These are phyloP conservation scores for Phytopythium oedochilum DNA, from an alignment of 352 stramenopile genomes.

Conservation along the genomic window DNA sequence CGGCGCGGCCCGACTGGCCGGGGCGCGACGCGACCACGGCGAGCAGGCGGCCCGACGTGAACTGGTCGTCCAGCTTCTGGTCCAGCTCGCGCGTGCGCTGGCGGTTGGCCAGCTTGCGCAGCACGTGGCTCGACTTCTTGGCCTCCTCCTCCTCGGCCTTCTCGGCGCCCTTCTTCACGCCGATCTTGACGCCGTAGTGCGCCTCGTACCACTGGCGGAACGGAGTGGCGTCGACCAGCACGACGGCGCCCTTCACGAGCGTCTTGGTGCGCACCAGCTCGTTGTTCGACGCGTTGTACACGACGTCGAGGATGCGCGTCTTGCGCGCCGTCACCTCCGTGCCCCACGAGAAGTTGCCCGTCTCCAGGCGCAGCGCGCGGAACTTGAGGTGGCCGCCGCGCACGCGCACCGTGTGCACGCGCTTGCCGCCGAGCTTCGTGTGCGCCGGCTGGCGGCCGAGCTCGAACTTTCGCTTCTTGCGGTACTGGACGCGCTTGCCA, in stretches of 20 bases:
- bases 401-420: conserved; percentile 94
- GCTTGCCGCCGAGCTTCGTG: conserved; percentile 98
- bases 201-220: conserved; percentile 99
- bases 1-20: conserved; percentile 96
- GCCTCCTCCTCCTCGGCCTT: conserved; percentile 77
- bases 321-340: conserved; percentile 97
- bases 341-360: conserved; percentile 99
- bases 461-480: conserved; percentile 99
- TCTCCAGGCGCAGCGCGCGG: conserved; percentile 97
- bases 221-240: conserved; percentile 97
- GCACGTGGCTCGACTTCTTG: conserved; percentile 93
- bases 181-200: conserved; percentile 96
- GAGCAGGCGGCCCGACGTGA: conserved; percentile 94
- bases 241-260: conserved; percentile 98
- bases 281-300: conserved; percentile 99
- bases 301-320: conserved; percentile 99
- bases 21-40: conserved; percentile 97
- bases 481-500: conserved; percentile 96
- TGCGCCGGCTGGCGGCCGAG: conserved; percentile 96
- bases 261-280: conserved; percentile 99
- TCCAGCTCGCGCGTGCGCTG: conserved; percentile 93
- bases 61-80: conserved; percentile 95
- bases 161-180: conserved; percentile 83
- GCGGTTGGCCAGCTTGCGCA: conserved; percentile 92
- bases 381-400: conserved; percentile 99